Percentiles rank a stretch among this genome's conserved stretches.
phyloP scores from a whole-genome alignment of 306 rosid species.

The Parietaria judaica region DNA sequence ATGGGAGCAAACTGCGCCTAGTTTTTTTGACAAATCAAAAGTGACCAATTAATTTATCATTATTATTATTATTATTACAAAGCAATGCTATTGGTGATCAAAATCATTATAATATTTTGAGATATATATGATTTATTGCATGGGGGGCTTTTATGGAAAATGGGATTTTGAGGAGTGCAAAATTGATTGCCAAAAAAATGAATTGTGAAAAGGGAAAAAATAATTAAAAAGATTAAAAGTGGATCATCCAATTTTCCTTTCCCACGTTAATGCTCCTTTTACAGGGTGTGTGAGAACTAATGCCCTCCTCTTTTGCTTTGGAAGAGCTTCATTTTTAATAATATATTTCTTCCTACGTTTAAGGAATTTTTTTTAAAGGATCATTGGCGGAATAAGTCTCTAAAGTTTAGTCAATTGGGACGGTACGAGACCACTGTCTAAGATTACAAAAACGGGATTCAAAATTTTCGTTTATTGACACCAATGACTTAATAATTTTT shows the following conservation, averaged over 20 bases:
- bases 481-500: too few relatives aligned
- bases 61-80: slow-evolving; percentile 7
- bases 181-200: not conserved
- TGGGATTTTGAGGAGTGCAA: not conserved
- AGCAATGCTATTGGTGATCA: not conserved
- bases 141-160: not conserved
- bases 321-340: not conserved
- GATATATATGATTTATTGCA: not conserved
- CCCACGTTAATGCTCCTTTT: slow-evolving; percentile 16
- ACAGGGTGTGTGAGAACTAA: slow-evolving; percentile 9
- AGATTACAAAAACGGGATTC: too few relatives aligned
- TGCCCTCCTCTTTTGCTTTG: slow-evolving; percentile 1
- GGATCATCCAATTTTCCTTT: slow-evolving; percentile 12
- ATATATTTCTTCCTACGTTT: not conserved
- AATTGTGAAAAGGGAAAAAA: not conserved
- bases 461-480: too few relatives aligned
- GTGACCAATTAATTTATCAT: not conserved
- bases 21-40: slow-evolving; percentile 26
- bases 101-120: not conserved
- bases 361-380: not conserved
- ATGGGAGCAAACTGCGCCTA: slow-evolving; percentile 73
- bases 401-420: too few relatives aligned
- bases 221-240: not conserved
- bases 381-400: too few relatives aligned
- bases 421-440: too few relatives aligned